Base-by-base conservation (phyloP, 768 basidiomycete species). In the Pholiota conissans region DNA sequence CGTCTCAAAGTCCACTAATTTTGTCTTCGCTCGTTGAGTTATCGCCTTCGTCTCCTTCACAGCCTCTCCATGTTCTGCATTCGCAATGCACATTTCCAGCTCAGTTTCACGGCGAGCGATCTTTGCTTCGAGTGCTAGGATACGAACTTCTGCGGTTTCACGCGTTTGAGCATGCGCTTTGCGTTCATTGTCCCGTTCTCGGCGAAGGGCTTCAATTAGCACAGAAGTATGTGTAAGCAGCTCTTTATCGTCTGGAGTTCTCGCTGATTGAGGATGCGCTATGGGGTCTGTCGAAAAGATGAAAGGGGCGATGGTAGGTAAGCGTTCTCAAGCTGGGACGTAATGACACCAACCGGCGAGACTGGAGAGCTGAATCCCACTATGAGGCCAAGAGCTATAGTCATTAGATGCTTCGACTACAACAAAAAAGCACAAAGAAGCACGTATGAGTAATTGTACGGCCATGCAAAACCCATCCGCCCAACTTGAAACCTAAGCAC, bases 71-170 rank as follows among this genome's bases (percentile, higher is more conserved):
- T 46, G 52, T 18, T 52, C 42, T 30, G 35, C 32, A 34, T 27
- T 46, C 35, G 52, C 58, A 14, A 62, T 51, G 55, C 67, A 72
- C 2, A 63, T 63, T 61, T 82, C 82, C 5, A 87, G 71, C 61
- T 85, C 82, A 0, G 78, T 78, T 45, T 87, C 85, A n/a, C 84
- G 74, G 5, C 79, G 76, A 0, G 84, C 81, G 4, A 88, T 66
- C 65, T 79, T 78, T 0, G 84, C 84, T 56, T 81, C 76, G 2
- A 88, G 73, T 16, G 71, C 68, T 4, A 74, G 66, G 22, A 83
- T 74, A 48, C 77, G 74, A 0, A 69, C 63, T 48, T 80, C 78
- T 0, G 76, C 73, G 2, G 73, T 69, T 16, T 75, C 68, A 8
- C 70, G 71, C 0, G 74, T 78, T n/a, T 69, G 68, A 9, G 60